Evolutionary conservation across 768 basidiomycete genomes (phyloP), one percentile per base, ranked within the genome.

Genomic region (Podaxis rugospora): DNA sequence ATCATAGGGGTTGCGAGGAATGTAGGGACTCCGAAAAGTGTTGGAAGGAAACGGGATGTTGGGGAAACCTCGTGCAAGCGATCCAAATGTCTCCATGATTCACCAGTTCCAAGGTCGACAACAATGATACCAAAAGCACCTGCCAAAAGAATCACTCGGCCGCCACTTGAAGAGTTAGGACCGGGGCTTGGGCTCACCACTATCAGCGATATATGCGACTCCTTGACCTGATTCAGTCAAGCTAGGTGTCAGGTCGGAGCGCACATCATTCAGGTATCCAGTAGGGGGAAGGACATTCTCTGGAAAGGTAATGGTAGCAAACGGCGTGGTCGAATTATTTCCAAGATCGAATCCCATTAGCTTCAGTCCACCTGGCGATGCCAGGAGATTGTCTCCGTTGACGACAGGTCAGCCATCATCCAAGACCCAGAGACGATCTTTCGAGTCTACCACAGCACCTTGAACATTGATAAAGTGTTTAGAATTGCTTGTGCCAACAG

Each of bases 71-170:
- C 32, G 13, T 35, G 25, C 44, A 61, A 39, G 4, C 54, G 58
- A 50, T 64, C 60, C 44, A 66, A 58, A 51, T 66, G 63, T 16
- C 65, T 59, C 65, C 65, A 66, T 10, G 65, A 66, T 58, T 58
- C 51, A 13, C 63, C 65, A 7, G 63, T 66, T 35, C 65, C 65
- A 9, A 66, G 60, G 42, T 66, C 65, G 2, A 64, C 65, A 5
- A 66, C 63, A 25, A 66, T 64, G 37, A 66, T 66, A 13, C 65
- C 65, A 28, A 64, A 66, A 9, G 42, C 54, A 14, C 65, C 65
- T 66, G 25, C 4, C 13, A 16, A 27, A 55, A 32, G 21, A 18
- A 14, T 52, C 9, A 6, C 62, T 27, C 10, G 21, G 27, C 16
- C 23, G n/a, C 9, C n/a, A n/a, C 5, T 14, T 51, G 16, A 5